Conservation (phyloP, 106 monocot species). For the Posidonia australis region DNA sequence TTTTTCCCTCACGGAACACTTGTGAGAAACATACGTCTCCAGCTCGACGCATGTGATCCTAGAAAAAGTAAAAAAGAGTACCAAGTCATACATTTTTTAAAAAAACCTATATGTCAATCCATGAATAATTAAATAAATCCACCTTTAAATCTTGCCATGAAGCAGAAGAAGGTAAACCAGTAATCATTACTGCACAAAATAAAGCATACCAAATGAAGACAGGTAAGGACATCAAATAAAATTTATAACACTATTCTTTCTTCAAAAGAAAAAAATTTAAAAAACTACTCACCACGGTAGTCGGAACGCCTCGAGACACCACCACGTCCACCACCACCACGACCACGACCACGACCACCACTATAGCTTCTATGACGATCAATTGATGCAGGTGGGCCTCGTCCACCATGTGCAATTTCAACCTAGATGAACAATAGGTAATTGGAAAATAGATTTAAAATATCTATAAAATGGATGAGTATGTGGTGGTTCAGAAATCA, state of each 20-base stretch:
- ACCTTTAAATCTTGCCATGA: constrained; percentile 94
- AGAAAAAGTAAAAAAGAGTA: too few relatives aligned
- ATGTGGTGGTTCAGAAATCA: too few relatives aligned
- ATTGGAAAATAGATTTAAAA: not conserved
- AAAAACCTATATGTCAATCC: too few relatives aligned
- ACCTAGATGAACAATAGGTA: constrained; percentile 24
- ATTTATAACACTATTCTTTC: too few relatives aligned
- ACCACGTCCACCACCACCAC: constrained; percentile 39
- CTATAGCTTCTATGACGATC: constrained; percentile 26
- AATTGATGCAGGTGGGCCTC: constrained; percentile 41
- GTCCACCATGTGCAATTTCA: constrained; percentile 72
- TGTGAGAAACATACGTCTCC: constrained; percentile 74
- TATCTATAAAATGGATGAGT: not conserved
- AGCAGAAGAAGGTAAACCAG: constrained; percentile 58
- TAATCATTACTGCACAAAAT: constrained; percentile 26
- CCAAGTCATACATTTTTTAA: too few relatives aligned
- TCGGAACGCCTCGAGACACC: constrained; percentile 54
- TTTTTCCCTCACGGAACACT: constrained; percentile 57
- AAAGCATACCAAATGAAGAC: constrained; percentile 19
- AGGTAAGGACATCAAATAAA: too few relatives aligned
- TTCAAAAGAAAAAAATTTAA: too few relatives aligned
- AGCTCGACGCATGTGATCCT: constrained; percentile 77
- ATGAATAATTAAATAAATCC: too few relatives aligned
- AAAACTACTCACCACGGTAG: constrained; percentile 39
- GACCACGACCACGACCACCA: constrained; percentile 30